Evolutionary conservation across 1,284 basidiomycete species (phyloP).

Genomic region (Stygiomarasmius scandens): DNA sequence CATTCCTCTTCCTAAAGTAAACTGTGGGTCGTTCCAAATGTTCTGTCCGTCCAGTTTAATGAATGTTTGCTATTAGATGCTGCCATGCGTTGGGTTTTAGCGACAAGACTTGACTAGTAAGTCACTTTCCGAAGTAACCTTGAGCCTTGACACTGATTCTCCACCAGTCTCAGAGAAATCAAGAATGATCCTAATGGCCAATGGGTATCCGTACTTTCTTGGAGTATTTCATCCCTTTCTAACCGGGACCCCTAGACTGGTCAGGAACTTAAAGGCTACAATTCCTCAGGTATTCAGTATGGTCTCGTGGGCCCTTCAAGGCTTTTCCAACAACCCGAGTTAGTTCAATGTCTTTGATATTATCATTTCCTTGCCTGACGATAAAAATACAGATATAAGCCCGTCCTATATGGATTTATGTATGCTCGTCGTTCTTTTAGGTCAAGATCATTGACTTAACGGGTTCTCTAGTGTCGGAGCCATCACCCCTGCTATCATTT

Average conservation of each 20-base stretch:
- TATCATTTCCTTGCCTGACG: not conserved
- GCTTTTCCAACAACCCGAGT: not conserved
- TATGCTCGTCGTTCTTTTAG: no score
- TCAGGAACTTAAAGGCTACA: not conserved
- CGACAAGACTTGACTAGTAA: not conserved
- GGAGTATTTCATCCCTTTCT: not conserved
- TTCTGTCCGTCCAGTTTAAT: not conserved
- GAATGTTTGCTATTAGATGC: not conserved
- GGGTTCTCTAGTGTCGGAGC: constrained; percentile 3
- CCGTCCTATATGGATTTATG: not conserved
- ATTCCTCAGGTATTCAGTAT: not conserved
- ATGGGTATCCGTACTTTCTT: not conserved
- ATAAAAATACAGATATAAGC: not conserved
- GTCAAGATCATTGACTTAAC: no score
- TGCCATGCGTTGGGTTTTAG: constrained; percentile 1
- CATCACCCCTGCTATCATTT: not conserved
- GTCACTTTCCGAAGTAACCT: not conserved
- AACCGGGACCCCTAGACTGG: not conserved
- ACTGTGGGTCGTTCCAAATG: not conserved
- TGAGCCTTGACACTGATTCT: not conserved
- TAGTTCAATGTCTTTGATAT: not conserved
- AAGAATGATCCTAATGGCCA: not conserved
- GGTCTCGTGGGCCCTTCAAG: not conserved
- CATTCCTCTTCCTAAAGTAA: not conserved
- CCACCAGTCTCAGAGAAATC: not conserved